Base-by-base conservation (phyloP, 2,329 filamentous ascomycete species). In the Curvularia sp. region DNA sequence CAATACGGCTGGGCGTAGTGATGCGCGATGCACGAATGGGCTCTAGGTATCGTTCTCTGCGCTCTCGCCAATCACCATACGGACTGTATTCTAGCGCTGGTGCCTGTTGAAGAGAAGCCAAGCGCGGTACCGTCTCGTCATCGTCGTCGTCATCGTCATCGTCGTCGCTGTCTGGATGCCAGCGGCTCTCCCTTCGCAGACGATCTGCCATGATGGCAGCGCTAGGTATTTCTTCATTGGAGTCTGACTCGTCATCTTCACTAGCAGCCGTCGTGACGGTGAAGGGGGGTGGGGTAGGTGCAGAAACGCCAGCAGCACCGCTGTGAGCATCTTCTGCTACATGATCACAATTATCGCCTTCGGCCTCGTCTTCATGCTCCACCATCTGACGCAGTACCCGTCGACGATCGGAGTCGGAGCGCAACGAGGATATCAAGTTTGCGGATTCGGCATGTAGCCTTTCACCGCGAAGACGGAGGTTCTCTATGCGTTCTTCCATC, bases 111-210 rank as follows among this genome's bases (percentile, higher is more conserved):
- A 69, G 61, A 7, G 65, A 57, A 7, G 66, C 64, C 34, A 69
- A 59, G 18, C 67, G 72, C 23, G 66, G 61, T 12, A 62, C 45
- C 54, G 55, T 67, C 13, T 75, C 72, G 13, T 79, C 73, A 12
- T 76, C 74, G 3, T 77, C 72, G n/a, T 77, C 75, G 36, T 78
- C 76, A n/a, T n/a, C n/a, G 12, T 76, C 74, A 3, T 77, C 72
- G n/a, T 77, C 75, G 36, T 78, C 76, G 13, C 74, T 77, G 4
- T 71, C 68, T 19, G 69, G 60, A 13, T 72, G 73, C 71, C 74
- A 77, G 32, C 74, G 73, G 32, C 69, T 74, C 41, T 80, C 76
- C 13, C 77, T 75, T 10, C 73, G 63, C 10, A 76, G 62, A n/a
- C 76, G 74, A 50, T 80, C 78, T 5, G 76, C 76, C 63, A 79